Base-by-base conservation (phyloP, 176 grass and related monocot species). In the Triticum monococcum region DNA sequence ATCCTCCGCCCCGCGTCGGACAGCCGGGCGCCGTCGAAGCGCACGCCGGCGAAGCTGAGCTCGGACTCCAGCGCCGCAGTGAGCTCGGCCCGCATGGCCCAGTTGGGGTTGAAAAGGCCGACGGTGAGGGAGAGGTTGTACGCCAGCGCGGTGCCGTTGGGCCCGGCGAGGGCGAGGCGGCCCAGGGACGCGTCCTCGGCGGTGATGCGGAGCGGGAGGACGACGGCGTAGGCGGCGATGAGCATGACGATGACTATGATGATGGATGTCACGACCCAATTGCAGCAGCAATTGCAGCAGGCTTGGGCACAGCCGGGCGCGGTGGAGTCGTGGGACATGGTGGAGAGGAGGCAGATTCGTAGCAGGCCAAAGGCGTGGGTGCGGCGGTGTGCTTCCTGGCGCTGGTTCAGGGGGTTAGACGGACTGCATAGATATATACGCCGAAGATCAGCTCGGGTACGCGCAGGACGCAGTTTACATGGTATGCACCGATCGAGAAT, bases 51-150 rank as follows among this genome's bases (percentile, higher is more conserved):
- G 65, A 83, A 91, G 33, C 5, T 56, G 35, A 76, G 86, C 20
- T 83, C 79, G 12, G 77, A 54, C 9, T 87, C 72, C 65, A 91
- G 75, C 31, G 75, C 79, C 13, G 74, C 69, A n/a, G 81, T 26
- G 36, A 33, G 38, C 74, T 56, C 69, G 54, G 54, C 72, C 10
- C 68, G 41, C 72, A 88, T 88, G 16, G 60, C 17, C 84, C 84
- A 83, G 80, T 76, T 81, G 23, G 17, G 68, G 88, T 87, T 90
- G 48, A 36, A 7, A 0, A 88, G n/a, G 41, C 72, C 79, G 59
- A 91, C 46, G 54, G 64, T 84, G n/a, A 88, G 32, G 1, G 64
- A 74, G 56, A 91, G 75, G 57, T 80, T 87, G 81, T 70, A 88
- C 17, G 30, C 81, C 36, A 88, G 74, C 7, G 59, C 63, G 14